Evolutionary conservation across 2,329 filamentous ascomycete genomes (phyloP).

Genomic region (Dendryphion nanum): DNA sequence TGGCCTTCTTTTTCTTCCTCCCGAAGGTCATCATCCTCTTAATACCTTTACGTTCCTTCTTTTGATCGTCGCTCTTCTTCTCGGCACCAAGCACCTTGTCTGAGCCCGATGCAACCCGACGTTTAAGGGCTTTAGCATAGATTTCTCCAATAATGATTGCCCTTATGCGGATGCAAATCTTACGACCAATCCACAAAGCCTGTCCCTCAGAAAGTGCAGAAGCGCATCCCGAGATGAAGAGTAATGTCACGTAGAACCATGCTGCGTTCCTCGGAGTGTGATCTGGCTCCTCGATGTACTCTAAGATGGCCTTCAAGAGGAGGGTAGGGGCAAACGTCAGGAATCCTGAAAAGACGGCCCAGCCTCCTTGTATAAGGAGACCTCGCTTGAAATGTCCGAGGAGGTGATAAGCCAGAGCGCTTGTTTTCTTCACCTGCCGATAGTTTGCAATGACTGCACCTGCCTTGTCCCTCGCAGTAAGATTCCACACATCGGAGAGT

Average conservation of each 20-base stretch:
- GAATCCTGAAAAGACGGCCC: slow-evolving; percentile 75
- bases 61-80: slow-evolving; percentile 34
- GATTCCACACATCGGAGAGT: slow-evolving; percentile 86
- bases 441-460: slow-evolving; percentile 77
- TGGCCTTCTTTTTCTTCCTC: slow-evolving; percentile 54
- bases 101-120: slow-evolving; percentile 75
- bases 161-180: slow-evolving; percentile 87
- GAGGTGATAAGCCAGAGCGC: slow-evolving; percentile 74
- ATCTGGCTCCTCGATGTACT: slow-evolving; percentile 85
- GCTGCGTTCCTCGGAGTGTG: slow-evolving; percentile 78
- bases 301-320: slow-evolving; percentile 83
- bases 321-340: slow-evolving; percentile 92
- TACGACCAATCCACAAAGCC: slow-evolving; percentile 89
- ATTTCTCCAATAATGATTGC: slow-evolving; percentile 97
- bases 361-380: slow-evolving; percentile 73
- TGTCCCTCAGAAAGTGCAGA: slow-evolving; percentile 82
- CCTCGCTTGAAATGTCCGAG: slow-evolving; percentile 78
- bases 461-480: slow-evolving; percentile 85
- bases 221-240: slow-evolving; percentile 78
- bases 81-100: slow-evolving; percentile 70
- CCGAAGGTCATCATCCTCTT: slow-evolving; percentile 56
- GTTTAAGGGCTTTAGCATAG: slow-evolving; percentile 89
- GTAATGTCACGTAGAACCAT: slow-evolving; percentile 91
- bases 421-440: slow-evolving; percentile 79
- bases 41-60: slow-evolving; percentile 44